Evolutionary conservation across 805 yeast species (phyloP), one percentile per base, ranked within the genome.

Genomic region (Saccharomycopsis lassenensis): DNA sequence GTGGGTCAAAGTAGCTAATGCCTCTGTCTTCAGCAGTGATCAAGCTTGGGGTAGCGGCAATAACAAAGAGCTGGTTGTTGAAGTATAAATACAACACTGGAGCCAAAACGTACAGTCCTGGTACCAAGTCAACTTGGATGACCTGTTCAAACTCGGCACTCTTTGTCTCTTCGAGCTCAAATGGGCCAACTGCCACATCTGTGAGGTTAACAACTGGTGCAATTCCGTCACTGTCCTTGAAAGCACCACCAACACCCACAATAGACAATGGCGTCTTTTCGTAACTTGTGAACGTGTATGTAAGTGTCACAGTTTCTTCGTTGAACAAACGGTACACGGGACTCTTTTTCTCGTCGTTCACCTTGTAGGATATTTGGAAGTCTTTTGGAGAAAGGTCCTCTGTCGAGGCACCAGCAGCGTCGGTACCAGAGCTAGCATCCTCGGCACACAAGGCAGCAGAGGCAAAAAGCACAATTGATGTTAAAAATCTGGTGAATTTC

Each of bases 1-100:
- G 74, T 10, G 87, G 91, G 52, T 81, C 72, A 58, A 78, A 75
- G 36, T 77, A 45, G 1, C 93, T 77, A 48, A 86, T 61, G 39
- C 77, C 68, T 24, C 68, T 69, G 48, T 85, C 94, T 7, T 56
- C 56, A 39, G 86, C 69, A 16, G 62, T 54, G 30, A 81, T 59
- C 41, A 76, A 57, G 49, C 73, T 76, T 34, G 74, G 69, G 49
- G 69, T 63, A 19, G 79, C 67, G 35, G 74, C 73, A 27, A 80
- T 61, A 45, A 63, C 59, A 57, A 71, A 67, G 47, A 75, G 52
- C 34, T 67, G 56, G 6, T 69, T 68, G 23, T 69, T 60, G 49
- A 61, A 62, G 22, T 65, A 59, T 33, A 77, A 63, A 52, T 65
- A 76, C 29, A 81, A 51, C 23, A 68, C 62, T 20, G 93, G 93